These are phyloP conservation scores for Hemileia vastatrix DNA, from an alignment of 1,284 basidiomycete species.

Conservation along the genomic window DNA sequence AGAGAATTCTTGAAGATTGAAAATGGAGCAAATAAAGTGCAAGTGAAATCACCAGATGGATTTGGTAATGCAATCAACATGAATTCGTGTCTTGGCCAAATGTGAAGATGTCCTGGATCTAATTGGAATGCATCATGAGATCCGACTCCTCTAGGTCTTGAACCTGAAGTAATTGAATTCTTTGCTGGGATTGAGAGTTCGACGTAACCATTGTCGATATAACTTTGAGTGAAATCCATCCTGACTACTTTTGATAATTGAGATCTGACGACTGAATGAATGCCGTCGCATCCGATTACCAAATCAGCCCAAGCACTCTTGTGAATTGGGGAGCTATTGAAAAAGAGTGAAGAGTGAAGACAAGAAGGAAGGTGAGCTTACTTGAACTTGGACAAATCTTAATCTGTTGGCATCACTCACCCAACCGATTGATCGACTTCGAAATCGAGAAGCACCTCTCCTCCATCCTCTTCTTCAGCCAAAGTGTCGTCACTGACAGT, in stretches of 20 bases:
- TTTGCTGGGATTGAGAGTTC: slow-evolving; percentile 90
- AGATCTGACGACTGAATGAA: slow-evolving; percentile 73
- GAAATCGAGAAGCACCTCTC: neutral
- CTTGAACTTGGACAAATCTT: too few species aligned
- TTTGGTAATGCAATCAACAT: slow-evolving; percentile 98
- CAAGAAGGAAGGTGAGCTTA: too few species aligned
- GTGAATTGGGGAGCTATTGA: too few species aligned
- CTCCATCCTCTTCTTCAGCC: neutral
- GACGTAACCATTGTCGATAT: slow-evolving; percentile 89
- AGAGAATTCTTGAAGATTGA: slow-evolving; percentile 17
- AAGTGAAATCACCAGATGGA: slow-evolving; percentile 49
- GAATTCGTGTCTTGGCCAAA: slow-evolving; percentile 96
- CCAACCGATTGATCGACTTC: neutral
- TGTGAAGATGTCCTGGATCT: slow-evolving; percentile 92
- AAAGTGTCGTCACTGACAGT: neutral
- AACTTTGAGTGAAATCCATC: slow-evolving; percentile 89
- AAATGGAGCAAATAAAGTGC: slow-evolving; percentile 82
- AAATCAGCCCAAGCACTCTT: too few species aligned
- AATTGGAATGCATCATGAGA: slow-evolving; percentile 60
- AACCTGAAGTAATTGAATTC: too few species aligned
- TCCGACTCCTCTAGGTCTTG: slow-evolving; percentile 24
- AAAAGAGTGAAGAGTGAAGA: too few species aligned
- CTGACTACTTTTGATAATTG: too few species aligned
- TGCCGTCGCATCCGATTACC: slow-evolving; percentile 86
- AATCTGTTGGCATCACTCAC: neutral